A percentile compares a stretch with the other conserved stretches of the same genome.
These are phyloP conservation scores for Didymella exigua DNA, from an alignment of 2,329 filamentous ascomycete species.

Conservation along the genomic window DNA sequence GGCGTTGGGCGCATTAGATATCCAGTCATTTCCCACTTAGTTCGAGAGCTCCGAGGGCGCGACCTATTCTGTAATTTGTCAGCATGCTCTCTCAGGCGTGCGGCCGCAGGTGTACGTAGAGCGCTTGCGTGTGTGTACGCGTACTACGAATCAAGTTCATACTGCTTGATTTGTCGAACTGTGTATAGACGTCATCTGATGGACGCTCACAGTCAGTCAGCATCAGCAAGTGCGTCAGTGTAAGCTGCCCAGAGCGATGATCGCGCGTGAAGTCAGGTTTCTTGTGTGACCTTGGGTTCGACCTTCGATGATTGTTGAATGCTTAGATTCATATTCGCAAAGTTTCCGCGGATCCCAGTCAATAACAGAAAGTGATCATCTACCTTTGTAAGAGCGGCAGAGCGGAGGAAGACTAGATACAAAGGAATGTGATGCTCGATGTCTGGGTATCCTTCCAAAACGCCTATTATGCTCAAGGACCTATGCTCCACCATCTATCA, in stretches of 20 bases:
- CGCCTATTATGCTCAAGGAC: constrained; percentile 3
- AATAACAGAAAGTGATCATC: not conserved
- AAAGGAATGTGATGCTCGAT: constrained; percentile 9
- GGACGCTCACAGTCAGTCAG: not conserved
- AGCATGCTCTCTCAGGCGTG: not conserved
- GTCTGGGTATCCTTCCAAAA: constrained; percentile 11
- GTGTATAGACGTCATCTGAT: not conserved
- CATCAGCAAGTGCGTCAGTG: not conserved
- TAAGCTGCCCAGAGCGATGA: not conserved
- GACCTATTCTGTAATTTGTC: not conserved
- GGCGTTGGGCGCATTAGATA: constrained; percentile 34
- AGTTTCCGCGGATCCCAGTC: not conserved
- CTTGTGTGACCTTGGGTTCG: not conserved
- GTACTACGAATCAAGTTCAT: constrained; percentile 10
- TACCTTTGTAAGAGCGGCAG: not conserved
- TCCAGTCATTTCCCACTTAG: constrained; percentile 20
- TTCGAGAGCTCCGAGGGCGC: constrained; percentile 3
- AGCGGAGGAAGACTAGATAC: not conserved
- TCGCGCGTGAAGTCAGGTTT: not conserved
- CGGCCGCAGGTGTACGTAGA: constrained; percentile 2
- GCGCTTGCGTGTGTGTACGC: constrained; percentile 11
- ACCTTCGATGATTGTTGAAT: not conserved
- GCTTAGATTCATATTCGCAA: not conserved
- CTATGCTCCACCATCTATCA: not conserved
- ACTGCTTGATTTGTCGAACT: not conserved